A percentile compares a stretch with the other conserved stretches of the same genome.
These are phyloP conservation scores for Nigrospora osmanthi DNA, from an alignment of 2,329 filamentous ascomycete species.

Conservation along the genomic window DNA sequence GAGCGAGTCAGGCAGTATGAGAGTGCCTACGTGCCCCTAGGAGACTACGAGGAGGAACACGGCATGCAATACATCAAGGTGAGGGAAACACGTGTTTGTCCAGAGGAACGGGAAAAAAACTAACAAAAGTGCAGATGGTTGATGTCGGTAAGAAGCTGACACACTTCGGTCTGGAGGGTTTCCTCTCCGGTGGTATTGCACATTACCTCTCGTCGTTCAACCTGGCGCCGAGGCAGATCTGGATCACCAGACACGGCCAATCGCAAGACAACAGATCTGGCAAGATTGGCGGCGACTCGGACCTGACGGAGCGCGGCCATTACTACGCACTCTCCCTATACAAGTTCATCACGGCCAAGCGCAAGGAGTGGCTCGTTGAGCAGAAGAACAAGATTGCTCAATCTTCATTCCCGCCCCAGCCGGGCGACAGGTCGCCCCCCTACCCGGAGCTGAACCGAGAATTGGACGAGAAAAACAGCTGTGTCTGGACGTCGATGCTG, in stretches of 20 bases:
- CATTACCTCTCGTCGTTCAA: constrained; percentile 98
- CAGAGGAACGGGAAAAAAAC: constrained; percentile 4
- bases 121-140: constrained; percentile 59
- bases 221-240: constrained; percentile 88
- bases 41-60: constrained; percentile 82
- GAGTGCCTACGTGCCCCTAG: constrained; percentile 85
- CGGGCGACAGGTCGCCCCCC: constrained; percentile 87
- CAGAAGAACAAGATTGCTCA: constrained; percentile 71
- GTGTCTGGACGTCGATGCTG: constrained; percentile 97
- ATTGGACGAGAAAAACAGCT: constrained; percentile 79
- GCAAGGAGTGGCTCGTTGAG: constrained; percentile 72
- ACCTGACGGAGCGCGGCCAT: constrained; percentile 72
- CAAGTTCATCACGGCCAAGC: constrained; percentile 74
- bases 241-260: constrained; percentile 94
- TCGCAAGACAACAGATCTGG: constrained; percentile 80
- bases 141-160: constrained; percentile 94
- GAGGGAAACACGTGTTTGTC: constrained; percentile 8
- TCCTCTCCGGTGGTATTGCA: constrained; percentile 84
- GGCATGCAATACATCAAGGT: constrained; percentile 89
- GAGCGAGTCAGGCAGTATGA: constrained; percentile 88
- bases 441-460: constrained; percentile 76
- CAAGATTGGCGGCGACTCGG: constrained; percentile 81
- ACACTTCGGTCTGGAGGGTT: constrained; percentile 83
- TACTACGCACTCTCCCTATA: constrained; percentile 74
- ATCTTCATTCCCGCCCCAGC: constrained; percentile 78